Base-by-base conservation (phyloP, 2,329 filamentous ascomycete species). In the Trichoderma cornu-damae region DNA sequence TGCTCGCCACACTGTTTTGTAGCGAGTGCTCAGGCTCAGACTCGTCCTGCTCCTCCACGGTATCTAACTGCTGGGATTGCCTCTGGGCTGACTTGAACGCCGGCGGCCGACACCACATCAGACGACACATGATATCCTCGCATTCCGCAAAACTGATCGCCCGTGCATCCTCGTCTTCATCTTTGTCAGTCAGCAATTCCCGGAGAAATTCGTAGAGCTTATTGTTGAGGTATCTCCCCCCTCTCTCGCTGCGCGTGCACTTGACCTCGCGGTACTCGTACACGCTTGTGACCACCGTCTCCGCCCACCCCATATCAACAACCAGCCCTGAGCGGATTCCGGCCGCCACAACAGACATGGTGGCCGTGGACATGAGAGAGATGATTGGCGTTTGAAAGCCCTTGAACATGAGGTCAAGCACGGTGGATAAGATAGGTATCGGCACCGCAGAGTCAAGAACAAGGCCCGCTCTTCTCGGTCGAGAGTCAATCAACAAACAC, bases 271-370 rank as follows among this genome's bases (percentile, higher is more conserved):
- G 86, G 69, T 91, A 96, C 72, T 99, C 94, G 68, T 92, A 97
- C 6, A 97, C 80, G 5, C 86, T 88, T 0, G 90, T 96, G 20
- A 95, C 83, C 0, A 87, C 81, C 0, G 92, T 96, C 71, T 97
- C 94, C 40, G 85, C 81, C 94, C 94, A 99, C 42, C 93, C 94
- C 60, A 99, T 80, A 67, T 99, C 91, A 35, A 99, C 79, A 0
- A 97, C 84, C 40, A 99, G 72, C 1, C 87, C 90, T n/a, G 89
- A 90, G 12, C 94, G 85, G 38, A 96, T 76, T 0, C 94, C 94
- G 5, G 92, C 91, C 6, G 87, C 88, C 3, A 92, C 82, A 6
- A 87, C 78, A 1, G 85, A 79, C 72, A 94, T 86, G 18, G 90
- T 81, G 0, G 93, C 84, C 0, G 84, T 82, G 1, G 91, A 90